Base-by-base conservation (phyloP, 306 rosid species). In the Rubus parviflorus region DNA sequence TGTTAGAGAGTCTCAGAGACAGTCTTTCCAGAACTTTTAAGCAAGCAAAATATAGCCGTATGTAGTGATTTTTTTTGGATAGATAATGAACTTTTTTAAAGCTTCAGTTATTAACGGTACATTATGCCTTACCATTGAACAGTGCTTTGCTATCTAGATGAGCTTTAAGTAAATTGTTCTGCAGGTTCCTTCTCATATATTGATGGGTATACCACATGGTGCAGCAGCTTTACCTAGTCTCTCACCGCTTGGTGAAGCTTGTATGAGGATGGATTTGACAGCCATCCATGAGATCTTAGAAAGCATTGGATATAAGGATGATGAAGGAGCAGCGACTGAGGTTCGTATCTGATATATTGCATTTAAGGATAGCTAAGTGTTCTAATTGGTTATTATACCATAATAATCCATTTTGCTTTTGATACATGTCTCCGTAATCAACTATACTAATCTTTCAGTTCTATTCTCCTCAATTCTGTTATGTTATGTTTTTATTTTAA, bases 281-380 rank as follows among this genome's bases (percentile, higher is more conserved):
- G 90, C 94, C 71, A 77, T 95, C 68, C 97, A 95, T 42, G 97
- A 92, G 85, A 85, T 92, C 88, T 61, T 95, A 82, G 99, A 95
- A 82, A 88, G 88, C 81, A 76, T 86, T 71, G 96, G 95, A 73
- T 95, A 92, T 72, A 95, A 89, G 87, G 99, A 95, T 22, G 99
- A 95, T 48, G 99, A 95, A 84, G 99, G 99, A 45, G 81, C 97
- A 60, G 93, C 96, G 51, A 87, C 96, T 19, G 97, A 95, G 99
- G 99, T 95, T 77, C 46, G 85, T 83, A 81, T 89, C 62, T 65
- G 45, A 72, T 71, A n/a, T 70, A 77, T 73, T 45, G 68, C 38
- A 60, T 38, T 62, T 63, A 48, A 49, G 35, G 56, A 53, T 48
- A 52, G 19, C 75, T 13, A 43, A 68, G 35, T 56, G 8, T 3